Conservation (phyloP, 2,329 filamentous ascomycete genomes). For the Aspergillus quadrilineatus region DNA sequence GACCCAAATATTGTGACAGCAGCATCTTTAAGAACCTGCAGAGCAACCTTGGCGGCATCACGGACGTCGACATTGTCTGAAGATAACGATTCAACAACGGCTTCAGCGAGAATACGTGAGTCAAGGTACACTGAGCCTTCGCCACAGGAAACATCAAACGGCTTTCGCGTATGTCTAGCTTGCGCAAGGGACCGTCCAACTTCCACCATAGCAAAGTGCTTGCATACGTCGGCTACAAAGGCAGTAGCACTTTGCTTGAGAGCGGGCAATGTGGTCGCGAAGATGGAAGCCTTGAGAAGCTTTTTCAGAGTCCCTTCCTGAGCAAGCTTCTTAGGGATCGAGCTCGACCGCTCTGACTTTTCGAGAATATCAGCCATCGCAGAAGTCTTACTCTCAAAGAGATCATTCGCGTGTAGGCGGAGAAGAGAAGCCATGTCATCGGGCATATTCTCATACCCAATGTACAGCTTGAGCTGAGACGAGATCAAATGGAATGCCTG, state of each 20-base stretch:
- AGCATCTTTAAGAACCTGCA: slow-evolving; percentile 75
- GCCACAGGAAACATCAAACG: slow-evolving; percentile 80
- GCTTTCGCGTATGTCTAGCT: slow-evolving; percentile 70
- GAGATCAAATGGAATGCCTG: slow-evolving; percentile 87
- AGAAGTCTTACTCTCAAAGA: slow-evolving; percentile 70
- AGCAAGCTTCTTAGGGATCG: slow-evolving; percentile 79
- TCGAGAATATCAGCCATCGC: slow-evolving; percentile 69
- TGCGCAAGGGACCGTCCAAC: slow-evolving; percentile 81
- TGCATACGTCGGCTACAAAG: slow-evolving; percentile 77
- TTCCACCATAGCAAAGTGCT: slow-evolving; percentile 88
- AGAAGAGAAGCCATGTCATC: slow-evolving; percentile 85
- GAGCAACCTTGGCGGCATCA: slow-evolving; percentile 75
- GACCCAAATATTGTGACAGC: slow-evolving; percentile 77
- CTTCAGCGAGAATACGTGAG: slow-evolving; percentile 81
- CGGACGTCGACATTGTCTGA: slow-evolving; percentile 79
- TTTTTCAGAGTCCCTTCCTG: slow-evolving; percentile 82
- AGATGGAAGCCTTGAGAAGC: slow-evolving; percentile 84
- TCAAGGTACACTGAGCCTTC: slow-evolving; percentile 88
- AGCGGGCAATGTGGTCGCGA: slow-evolving; percentile 76
- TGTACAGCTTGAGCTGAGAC: slow-evolving; percentile 83
- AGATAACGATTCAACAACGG: slow-evolving; percentile 83
- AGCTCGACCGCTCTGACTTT: slow-evolving; percentile 74
- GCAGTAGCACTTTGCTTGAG: slow-evolving; percentile 72
- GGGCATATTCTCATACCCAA: slow-evolving; percentile 82
- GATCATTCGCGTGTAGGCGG: slow-evolving; percentile 83